Conservation (phyloP, 2,329 filamentous ascomycete genomes). For the Ophiostoma sp. region DNA sequence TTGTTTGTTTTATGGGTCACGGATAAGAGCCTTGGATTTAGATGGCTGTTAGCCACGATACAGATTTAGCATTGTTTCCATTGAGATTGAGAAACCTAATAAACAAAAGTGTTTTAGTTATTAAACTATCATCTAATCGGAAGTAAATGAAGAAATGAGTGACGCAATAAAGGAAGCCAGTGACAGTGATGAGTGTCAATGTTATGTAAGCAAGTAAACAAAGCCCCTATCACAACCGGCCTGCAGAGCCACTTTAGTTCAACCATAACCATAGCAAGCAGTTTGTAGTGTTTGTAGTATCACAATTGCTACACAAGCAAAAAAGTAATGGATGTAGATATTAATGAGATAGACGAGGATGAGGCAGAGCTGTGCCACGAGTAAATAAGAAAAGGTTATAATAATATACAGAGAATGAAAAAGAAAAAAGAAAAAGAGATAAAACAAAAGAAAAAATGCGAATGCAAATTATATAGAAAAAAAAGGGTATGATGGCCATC, state of each 20-base stretch:
- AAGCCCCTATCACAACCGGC: neutral
- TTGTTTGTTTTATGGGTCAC: neutral
- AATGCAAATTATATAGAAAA: neutral
- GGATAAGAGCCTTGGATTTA: neutral
- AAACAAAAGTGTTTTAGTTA: neutral
- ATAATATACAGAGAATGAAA: slow-evolving; percentile 9
- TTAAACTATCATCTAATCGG: neutral
- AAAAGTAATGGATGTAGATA: neutral
- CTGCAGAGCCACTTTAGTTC: neutral
- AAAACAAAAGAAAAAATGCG: neutral
- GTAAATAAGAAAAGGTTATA: neutral
- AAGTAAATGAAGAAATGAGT: neutral
- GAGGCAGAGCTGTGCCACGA: neutral
- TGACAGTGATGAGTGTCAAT: neutral
- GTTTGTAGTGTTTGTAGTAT: too few relatives aligned
- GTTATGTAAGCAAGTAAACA: neutral
- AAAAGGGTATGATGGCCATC: slow-evolving; percentile 9
- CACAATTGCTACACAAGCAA: neutral
- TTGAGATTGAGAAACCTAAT: neutral
- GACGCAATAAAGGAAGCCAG: neutral
- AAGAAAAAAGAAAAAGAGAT: neutral
- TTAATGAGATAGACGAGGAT: neutral
- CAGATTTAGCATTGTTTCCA: neutral
- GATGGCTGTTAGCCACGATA: neutral
- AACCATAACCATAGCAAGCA: neutral